Evolutionary conservation across 495 filamentous ascomycete species (phyloP).

Genomic region (Copromyces sp.): DNA sequence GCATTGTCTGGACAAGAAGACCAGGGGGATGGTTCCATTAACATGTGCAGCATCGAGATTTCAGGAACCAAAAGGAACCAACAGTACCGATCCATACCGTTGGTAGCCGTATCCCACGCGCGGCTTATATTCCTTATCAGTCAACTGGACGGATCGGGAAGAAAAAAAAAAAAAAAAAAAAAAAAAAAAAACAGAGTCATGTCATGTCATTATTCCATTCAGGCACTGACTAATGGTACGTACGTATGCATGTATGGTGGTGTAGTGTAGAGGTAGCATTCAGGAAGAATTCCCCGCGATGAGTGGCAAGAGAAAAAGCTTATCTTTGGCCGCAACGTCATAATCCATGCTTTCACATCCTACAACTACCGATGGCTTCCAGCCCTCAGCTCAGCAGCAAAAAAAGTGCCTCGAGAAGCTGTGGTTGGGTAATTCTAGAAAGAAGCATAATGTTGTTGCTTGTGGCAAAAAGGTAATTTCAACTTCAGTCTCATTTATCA

Average conservation of each 20-base stretch:
- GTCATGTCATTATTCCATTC: not conserved
- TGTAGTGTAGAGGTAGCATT: not conserved
- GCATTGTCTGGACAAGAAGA: not conserved
- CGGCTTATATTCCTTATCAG: not conserved
- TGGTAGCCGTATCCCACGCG: not conserved
- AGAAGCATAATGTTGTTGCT: not conserved
- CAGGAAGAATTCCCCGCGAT: not conserved
- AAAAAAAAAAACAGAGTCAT: no score
- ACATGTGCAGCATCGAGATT: not conserved
- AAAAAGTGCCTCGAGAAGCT: not conserved
- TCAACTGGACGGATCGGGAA: not conserved
- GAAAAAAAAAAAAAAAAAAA: not conserved
- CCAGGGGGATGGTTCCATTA: not conserved
- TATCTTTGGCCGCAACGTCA: not conserved
- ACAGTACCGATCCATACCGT: not conserved
- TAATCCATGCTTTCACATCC: not conserved
- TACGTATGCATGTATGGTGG: not conserved
- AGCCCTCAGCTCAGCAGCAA: not conserved
- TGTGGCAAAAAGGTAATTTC: not conserved
- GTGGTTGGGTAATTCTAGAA: not conserved
- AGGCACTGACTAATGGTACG: not conserved
- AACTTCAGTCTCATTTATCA: not conserved
- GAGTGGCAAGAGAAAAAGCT: not conserved
- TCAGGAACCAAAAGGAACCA: not conserved
- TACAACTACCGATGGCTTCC: not conserved